phyloP scores from a whole-genome alignment of 768 basidiomycete genomes.

The Auriscalpium orientale region DNA sequence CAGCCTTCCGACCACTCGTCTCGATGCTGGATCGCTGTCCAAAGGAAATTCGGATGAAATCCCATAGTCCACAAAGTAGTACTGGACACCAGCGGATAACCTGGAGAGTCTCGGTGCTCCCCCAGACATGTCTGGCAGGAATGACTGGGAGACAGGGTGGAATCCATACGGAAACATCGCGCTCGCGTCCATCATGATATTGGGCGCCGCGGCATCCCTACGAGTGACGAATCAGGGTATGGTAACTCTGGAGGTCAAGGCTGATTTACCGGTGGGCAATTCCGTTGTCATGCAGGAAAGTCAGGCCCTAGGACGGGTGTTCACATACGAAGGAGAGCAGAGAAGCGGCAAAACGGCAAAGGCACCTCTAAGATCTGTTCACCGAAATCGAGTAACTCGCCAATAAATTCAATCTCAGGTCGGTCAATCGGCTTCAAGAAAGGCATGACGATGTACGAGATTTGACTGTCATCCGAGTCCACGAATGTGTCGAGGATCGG shows the following conservation, averaged over 20 bases:
- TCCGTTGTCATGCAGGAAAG: constrained; percentile 10
- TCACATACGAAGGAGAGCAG: background rate
- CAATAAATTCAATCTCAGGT: constrained; percentile 15
- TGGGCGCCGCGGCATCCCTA: constrained; percentile 4
- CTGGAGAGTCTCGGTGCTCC: background rate
- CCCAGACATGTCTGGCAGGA: background rate
- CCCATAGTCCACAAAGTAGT: background rate
- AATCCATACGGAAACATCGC: background rate
- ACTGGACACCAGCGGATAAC: background rate
- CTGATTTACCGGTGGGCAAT: constrained; percentile 12
- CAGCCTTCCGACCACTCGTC: background rate
- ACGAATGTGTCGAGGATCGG: constrained; percentile 15
- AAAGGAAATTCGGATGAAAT: background rate
- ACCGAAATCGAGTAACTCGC: constrained; percentile 16
- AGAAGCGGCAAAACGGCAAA: background rate
- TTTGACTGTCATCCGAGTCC: constrained; percentile 10
- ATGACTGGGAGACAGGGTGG: background rate
- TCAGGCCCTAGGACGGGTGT: constrained; percentile 4
- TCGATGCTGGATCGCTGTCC: background rate
- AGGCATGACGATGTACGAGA: constrained; percentile 17
- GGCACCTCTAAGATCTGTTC: constrained; percentile 14
- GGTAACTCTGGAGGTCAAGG: background rate
- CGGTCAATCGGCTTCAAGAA: constrained; percentile 18
- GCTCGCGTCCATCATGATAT: constrained; percentile 10
- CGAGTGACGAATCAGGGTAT: too few relatives aligned